Conservation (phyloP, 2,329 filamentous ascomycete species). For the Trichoderma citrinoviride region DNA sequence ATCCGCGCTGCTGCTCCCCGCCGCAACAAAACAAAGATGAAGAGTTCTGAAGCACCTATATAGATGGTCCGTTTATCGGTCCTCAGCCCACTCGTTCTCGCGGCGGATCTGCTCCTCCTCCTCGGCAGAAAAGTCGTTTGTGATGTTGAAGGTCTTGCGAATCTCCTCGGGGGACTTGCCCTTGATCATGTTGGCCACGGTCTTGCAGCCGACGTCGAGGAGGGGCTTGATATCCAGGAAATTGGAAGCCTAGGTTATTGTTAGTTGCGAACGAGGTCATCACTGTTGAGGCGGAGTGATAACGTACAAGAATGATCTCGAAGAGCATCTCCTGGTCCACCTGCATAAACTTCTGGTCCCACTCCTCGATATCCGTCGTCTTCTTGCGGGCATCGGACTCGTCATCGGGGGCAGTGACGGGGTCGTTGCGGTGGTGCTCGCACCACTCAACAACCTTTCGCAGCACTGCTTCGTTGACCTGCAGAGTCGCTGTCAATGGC, state of each 20-base stretch:
- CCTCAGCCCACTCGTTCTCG: conserved; percentile 90
- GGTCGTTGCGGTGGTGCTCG: conserved; percentile 88
- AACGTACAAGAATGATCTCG: conserved; percentile 89
- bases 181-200: conserved; percentile 99
- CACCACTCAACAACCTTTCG: conserved; percentile 99
- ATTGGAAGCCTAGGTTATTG: conserved; percentile 72
- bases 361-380: conserved; percentile 98
- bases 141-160: conserved; percentile 99
- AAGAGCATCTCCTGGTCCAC: conserved; percentile 99
- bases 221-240: conserved; percentile 99
- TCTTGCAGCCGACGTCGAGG: conserved; percentile 98
- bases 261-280: conserved; percentile 26
- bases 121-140: conserved; percentile 98
- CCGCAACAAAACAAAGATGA: not conserved
- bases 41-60: not conserved
- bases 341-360: conserved; percentile 99
- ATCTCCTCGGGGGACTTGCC: conserved; percentile 99
- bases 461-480: conserved; percentile 90
- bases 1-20: not conserved
- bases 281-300: not conserved
- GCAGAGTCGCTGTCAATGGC: conserved; percentile 18
- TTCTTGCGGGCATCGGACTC: conserved; percentile 95
- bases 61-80: conserved; percentile 52
- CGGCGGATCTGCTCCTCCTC: conserved; percentile 97
- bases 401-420: conserved; percentile 76